A percentile compares a stretch with the other conserved stretches of the same genome.
Conservation (phyloP, 805 yeast genomes). For the Teunomyces cretensis region DNA sequence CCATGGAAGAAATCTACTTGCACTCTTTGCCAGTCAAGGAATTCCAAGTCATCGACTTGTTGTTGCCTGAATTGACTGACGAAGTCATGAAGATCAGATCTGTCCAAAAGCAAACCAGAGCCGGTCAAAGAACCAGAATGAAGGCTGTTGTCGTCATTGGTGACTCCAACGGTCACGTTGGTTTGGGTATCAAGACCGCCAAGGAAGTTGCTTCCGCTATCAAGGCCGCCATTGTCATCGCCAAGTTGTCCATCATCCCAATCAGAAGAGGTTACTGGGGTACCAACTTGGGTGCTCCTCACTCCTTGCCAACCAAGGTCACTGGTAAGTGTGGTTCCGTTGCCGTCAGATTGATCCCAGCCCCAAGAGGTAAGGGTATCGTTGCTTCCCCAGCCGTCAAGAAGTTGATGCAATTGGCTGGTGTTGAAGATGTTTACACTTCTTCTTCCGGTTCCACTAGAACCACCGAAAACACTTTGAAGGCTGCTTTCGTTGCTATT, state of each 20-base stretch:
- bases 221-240: slow-evolving; percentile 99
- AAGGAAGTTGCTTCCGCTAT: slow-evolving; percentile 99
- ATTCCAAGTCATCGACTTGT: slow-evolving; percentile 96
- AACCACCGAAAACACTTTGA: slow-evolving; percentile 99
- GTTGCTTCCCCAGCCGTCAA: slow-evolving; percentile 99
- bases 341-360: slow-evolving; percentile 97
- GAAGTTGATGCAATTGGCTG: slow-evolving; percentile 98
- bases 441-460: slow-evolving; percentile 98
- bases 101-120: slow-evolving; percentile 99
- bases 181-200: slow-evolving; percentile 99
- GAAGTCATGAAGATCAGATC: slow-evolving; percentile 99
- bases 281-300: slow-evolving; percentile 99
- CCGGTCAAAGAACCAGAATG: slow-evolving; percentile 99
- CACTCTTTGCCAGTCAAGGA: slow-evolving; percentile 99
- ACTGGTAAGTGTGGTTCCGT: slow-evolving; percentile 99
- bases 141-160: slow-evolving; percentile 99
- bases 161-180: slow-evolving; percentile 99
- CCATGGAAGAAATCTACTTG: slow-evolving; percentile 97
- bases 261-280: slow-evolving; percentile 99
- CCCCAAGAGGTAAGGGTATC: slow-evolving; percentile 99
- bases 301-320: slow-evolving; percentile 96
- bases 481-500: slow-evolving; percentile 98
- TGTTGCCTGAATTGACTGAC: slow-evolving; percentile 94
- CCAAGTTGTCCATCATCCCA: slow-evolving; percentile 97
- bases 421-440: slow-evolving; percentile 99